Base-by-base conservation (phyloP, 139 green algal genomes). In the Chlamydomonas sphaeroides region DNA sequence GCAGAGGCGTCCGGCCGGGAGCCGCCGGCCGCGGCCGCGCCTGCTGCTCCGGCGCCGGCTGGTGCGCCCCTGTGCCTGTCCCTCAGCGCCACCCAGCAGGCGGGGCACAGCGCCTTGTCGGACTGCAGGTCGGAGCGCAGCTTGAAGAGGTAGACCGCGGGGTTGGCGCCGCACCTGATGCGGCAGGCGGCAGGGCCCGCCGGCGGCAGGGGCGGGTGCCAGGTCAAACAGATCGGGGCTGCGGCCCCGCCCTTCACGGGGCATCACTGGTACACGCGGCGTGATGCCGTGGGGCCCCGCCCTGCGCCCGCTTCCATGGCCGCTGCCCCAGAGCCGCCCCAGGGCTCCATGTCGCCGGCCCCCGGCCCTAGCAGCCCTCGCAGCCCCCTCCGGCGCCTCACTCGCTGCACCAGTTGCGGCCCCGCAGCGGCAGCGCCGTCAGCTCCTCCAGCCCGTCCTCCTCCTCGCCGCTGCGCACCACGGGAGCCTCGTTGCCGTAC, bases 331-430 rank as follows among this genome's bases (percentile, higher is more conserved):
- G 45, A 15, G 10, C 59, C 59, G 10, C 11, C 28, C 8, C n/a
- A n/a, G n/a, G n/a, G n/a, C n/a, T n/a, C n/a, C n/a, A n/a, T n/a
- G n/a, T n/a, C n/a, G n/a, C n/a, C n/a, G n/a, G n/a, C n/a, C n/a
- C n/a, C n/a, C n/a, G n/a, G n/a, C n/a, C n/a, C n/a, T n/a, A n/a
- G n/a, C n/a, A 15, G 11, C 28, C 11, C 28, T 36, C 30, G 11
- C 30, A n/a, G n/a, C 30, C 7, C 28, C 59, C 59, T 7, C 11
- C 8, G 33, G 3, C 63, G 20, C 45, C 74, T 80, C 39, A 80
- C 74, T 71, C 61, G 7, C 49, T 21, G 74, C 74, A 80, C 74
- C 74, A 80, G 38, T 80, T 80, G 61, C 74, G 74, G 15, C 59
- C 74, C 15, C 74, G 30, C 56, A 80, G 59, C 59, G 74, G 74